Evolutionary conservation across 2,329 filamentous ascomycete genomes (phyloP).

Genomic region (Colletotrichum echinochloae): DNA sequence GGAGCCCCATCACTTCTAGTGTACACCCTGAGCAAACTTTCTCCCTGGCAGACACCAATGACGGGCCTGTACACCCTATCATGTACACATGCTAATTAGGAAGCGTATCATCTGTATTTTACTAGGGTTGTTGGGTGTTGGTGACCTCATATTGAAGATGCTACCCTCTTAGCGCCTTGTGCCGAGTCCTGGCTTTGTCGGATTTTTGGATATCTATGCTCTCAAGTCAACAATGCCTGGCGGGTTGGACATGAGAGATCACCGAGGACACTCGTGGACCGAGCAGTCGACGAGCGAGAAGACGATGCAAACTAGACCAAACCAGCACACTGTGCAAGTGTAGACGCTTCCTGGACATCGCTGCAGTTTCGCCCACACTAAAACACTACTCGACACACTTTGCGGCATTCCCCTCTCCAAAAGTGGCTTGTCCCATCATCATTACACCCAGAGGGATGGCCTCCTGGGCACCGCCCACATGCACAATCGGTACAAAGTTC

Average conservation of each 20-base stretch:
- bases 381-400: slow-evolving; percentile 40
- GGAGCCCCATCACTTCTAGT: slow-evolving; percentile 15
- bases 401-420: slow-evolving; percentile 34
- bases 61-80: not conserved
- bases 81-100: not conserved
- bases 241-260: slow-evolving; percentile 3
- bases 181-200: slow-evolving; percentile 14
- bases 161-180: slow-evolving; percentile 13
- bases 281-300: slow-evolving; percentile 5
- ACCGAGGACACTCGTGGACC: slow-evolving; percentile 4
- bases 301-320: not conserved
- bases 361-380: slow-evolving; percentile 37
- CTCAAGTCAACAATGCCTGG: slow-evolving; percentile 7
- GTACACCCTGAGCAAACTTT: slow-evolving; percentile 11
- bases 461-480: slow-evolving; percentile 15
- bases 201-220: slow-evolving; percentile 13
- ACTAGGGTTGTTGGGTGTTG: slow-evolving; percentile 30
- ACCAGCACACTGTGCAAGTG: slow-evolving; percentile 27
- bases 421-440: slow-evolving; percentile 38
- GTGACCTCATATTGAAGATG: slow-evolving; percentile 24
- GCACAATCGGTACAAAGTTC: slow-evolving; percentile 22
- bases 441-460: slow-evolving; percentile 23
- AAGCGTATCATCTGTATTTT: not conserved
- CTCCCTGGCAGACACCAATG: not conserved
- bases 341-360: slow-evolving; percentile 23